These are phyloP conservation scores for Bipolaris gigantea DNA, from an alignment of 2,329 filamentous ascomycete species.

Conservation along the genomic window DNA sequence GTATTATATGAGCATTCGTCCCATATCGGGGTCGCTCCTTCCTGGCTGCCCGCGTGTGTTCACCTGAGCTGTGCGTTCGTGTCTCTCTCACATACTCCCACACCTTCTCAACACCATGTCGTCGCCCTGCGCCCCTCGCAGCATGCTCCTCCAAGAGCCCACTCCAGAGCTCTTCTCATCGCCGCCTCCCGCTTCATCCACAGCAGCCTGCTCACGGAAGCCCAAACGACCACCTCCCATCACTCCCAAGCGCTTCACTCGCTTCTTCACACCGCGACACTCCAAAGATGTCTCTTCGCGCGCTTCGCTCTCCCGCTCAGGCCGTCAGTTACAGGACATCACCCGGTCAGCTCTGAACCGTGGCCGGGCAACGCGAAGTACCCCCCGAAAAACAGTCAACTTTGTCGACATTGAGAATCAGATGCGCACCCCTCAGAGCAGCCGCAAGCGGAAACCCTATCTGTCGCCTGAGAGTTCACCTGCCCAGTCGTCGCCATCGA, in stretches of 20 bases:
- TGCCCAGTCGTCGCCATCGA: slow-evolving; percentile 48
- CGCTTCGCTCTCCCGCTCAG: slow-evolving; percentile 43
- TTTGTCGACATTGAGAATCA: slow-evolving; percentile 42
- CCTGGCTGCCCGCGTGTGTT: slow-evolving; percentile 5
- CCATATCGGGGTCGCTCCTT: slow-evolving; percentile 2
- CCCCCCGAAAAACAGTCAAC: slow-evolving; percentile 45
- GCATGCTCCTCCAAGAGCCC: slow-evolving; percentile 34
- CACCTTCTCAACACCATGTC: slow-evolving; percentile 25
- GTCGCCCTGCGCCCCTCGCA: slow-evolving; percentile 29
- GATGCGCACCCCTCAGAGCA: slow-evolving; percentile 37
- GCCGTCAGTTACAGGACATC: slow-evolving; percentile 54
- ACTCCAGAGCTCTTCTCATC: slow-evolving; percentile 44
- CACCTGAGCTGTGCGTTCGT: slow-evolving; percentile 5
- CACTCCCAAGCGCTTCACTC: slow-evolving; percentile 55
- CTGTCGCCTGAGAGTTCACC: slow-evolving; percentile 48
- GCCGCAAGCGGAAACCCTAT: slow-evolving; percentile 45
- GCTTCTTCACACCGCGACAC: slow-evolving; percentile 54
- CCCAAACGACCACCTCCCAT: slow-evolving; percentile 53
- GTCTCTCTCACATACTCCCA: slow-evolving; percentile 9
- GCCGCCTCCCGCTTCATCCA: slow-evolving; percentile 39
- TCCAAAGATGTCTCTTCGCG: slow-evolving; percentile 37
- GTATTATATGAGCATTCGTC: slow-evolving; percentile 12
- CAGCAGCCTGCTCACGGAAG: slow-evolving; percentile 41
- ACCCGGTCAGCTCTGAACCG: slow-evolving; percentile 52
- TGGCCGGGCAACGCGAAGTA: slow-evolving; percentile 32